Evolutionary conservation across 257 asterid genomes (phyloP), one percentile per base, ranked within the genome.

Genomic region (Schizonepeta tenuifolia): DNA sequence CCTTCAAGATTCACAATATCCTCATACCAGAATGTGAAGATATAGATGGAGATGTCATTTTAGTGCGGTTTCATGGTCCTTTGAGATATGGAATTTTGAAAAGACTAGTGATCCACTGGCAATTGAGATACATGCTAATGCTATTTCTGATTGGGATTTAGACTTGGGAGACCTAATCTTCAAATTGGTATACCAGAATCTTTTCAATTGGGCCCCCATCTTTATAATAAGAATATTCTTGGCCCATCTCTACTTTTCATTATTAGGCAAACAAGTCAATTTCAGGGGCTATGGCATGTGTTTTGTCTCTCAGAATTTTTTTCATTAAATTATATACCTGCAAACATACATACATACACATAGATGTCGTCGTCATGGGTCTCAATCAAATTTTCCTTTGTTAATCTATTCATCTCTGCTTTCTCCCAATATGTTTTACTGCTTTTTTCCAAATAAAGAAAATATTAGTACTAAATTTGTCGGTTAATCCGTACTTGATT

Each of bases 1-100:
- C 17, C 17, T 28, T 24, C 1, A 26, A 65, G 44, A 65, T 24
- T 26, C 11, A 56, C 12, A 14, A 58, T 6, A 58, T 58, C 21
- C 9, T 18, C 28, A 51, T 18, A 20, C 12, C 31, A 50, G 28
- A 49, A 49, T 15, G 9, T n/a, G 22, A 26, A 38, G 11, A 50
- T 50, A 18, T 5, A 18, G 66, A 58, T 35, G 55, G 71, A 63
- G 78, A 67, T 59, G 79, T 62, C 35, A 68, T 26, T 76, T 53
- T 67, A 80, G 73, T 80, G 83, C 79, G 78, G 41, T 44, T 20
- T 49, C 15, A 26, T 58, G 68, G 62, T 59, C 65, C 41, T 14
- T 18, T n/a, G n/a, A n/a, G 53, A 40, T 6, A 2, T 21, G 17
- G 8, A 17, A 3, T 15, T 3, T n/a, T n/a, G 58, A 65, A 66